Base-by-base conservation (phyloP, 768 basidiomycete genomes). In the Suillus spraguei region DNA sequence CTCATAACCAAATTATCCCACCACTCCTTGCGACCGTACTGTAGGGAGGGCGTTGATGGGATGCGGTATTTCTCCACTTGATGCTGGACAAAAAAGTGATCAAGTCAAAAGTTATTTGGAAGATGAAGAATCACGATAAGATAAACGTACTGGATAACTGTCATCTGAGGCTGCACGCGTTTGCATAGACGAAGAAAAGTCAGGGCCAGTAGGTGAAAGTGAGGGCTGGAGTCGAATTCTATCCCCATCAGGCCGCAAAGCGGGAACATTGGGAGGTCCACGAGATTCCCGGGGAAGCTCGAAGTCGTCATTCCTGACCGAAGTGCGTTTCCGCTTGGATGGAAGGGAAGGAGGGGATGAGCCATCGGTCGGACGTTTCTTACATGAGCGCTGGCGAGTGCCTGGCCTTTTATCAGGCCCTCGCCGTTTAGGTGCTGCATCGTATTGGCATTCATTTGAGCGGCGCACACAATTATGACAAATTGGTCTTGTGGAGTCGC, bases 321-420 rank as follows among this genome's bases (percentile, higher is more conserved):
- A 60, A 28, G 78, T 79, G 63, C 82, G 80, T 72, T 82, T 86
- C 71, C 85, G 82, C 75, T 88, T 88, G 58, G 82, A 73, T 62
- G 83, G 78, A 63, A 85, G 81, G 17, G 81, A 72, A 60, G 74
- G 78, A 66, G 83, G 78, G 60, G 80, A 83, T 65, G 87, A 86
- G 42, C 82, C 77, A 60, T 84, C 82, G 41, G 81, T 76, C 41
- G 85, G 83, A 63, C 90, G 82, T 81, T 91, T 93, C 85, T 93
- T 93, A 83, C 90, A 92, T 62, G 88, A 89, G 68, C 92, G 83
- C 73, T 91, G 89, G 66, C 91, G 85, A 63, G 91, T 92, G 35
- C 92, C 92, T 63, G 92, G 92, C 70, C 85, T 86, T 78, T 92
- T 93, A 83, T 94, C 92, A 66, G 92, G 92, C 3, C 92, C 92